Percentiles rank a stretch among this genome's conserved stretches.
These are phyloP conservation scores for Talaromyces pinophilus DNA, from an alignment of 2,329 filamentous ascomycete species.

Conservation along the genomic window DNA sequence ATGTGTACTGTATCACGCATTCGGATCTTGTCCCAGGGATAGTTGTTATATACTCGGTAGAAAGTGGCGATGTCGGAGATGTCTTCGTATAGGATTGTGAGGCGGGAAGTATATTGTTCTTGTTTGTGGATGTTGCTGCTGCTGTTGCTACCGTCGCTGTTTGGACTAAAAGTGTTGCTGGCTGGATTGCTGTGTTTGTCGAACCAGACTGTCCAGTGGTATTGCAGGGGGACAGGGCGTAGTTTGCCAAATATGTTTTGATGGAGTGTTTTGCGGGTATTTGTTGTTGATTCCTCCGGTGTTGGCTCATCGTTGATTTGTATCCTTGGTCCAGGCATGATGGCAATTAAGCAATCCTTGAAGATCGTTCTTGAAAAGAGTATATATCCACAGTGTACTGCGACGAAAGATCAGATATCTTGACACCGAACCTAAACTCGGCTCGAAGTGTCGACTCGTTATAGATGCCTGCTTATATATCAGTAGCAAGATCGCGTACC, in stretches of 20 bases:
- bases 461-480: background rate
- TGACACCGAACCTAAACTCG: background rate
- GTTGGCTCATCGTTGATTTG: conserved; percentile 3
- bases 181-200: conserved; percentile 41
- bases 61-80: conserved; percentile 56
- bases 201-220: conserved; percentile 53
- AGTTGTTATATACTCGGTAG: conserved; percentile 81
- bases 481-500: background rate
- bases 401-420: background rate
- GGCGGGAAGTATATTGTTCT: conserved; percentile 22
- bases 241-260: conserved; percentile 49
- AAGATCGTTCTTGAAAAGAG: background rate
- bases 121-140: background rate
- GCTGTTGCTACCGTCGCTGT: conserved; percentile 26
- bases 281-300: conserved; percentile 3
- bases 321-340: conserved; percentile 13
- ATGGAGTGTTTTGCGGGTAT: conserved; percentile 42
- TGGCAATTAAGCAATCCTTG: background rate
- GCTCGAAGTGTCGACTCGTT: background rate
- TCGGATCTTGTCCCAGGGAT: conserved; percentile 72
- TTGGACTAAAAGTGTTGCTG: background rate
- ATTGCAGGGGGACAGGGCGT: conserved; percentile 49
- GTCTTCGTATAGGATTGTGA: conserved; percentile 44
- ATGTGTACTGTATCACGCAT: conserved; percentile 77
- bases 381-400: background rate